A percentile compares a stretch with the other conserved stretches of the same genome.
Evolutionary conservation across 345 rosid species (phyloP).

Genomic region (Rhizophora apiculata): DNA sequence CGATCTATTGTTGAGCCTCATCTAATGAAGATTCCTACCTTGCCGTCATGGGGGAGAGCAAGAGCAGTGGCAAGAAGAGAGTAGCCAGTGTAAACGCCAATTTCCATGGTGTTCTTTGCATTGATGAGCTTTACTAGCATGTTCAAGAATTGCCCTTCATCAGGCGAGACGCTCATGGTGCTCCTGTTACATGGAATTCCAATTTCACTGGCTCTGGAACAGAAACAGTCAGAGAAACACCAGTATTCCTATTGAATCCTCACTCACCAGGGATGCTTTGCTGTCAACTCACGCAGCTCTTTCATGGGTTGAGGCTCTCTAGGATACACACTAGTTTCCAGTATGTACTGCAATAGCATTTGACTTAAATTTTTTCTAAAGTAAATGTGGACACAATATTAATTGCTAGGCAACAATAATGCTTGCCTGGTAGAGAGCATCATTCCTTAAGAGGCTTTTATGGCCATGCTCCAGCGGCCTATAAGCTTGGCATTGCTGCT

Average conservation of each 20-base stretch:
- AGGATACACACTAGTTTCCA: constrained; percentile 96
- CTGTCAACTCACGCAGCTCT: constrained; percentile 87
- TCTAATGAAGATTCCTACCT: constrained; percentile 36
- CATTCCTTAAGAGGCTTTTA: constrained; percentile 87
- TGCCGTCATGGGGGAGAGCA: constrained; percentile 86
- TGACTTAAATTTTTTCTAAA: neutral
- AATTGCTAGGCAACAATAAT: neutral
- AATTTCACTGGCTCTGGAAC: neutral
- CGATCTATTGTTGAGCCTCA: too few relatives aligned
- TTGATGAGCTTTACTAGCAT: constrained; percentile 89
- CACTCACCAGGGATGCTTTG: constrained; percentile 88
- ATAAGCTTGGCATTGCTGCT: constrained; percentile 47
- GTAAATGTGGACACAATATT: neutral
- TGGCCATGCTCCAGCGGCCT: constrained; percentile 88
- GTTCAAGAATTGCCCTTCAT: constrained; percentile 91
- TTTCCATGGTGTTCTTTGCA: constrained; percentile 99
- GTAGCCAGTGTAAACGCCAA: constrained; percentile 97
- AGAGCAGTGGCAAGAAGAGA: constrained; percentile 97
- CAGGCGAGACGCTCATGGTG: constrained; percentile 91
- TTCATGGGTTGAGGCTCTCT: constrained; percentile 93
- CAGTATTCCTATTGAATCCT: constrained; percentile 1
- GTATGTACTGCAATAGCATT: constrained; percentile 51
- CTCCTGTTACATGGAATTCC: constrained; percentile 46
- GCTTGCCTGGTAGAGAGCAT: constrained; percentile 84
- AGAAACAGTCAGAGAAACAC: neutral